Base-by-base conservation (phyloP, 1,284 basidiomycete genomes). In the Apiotrichum siamense region DNA sequence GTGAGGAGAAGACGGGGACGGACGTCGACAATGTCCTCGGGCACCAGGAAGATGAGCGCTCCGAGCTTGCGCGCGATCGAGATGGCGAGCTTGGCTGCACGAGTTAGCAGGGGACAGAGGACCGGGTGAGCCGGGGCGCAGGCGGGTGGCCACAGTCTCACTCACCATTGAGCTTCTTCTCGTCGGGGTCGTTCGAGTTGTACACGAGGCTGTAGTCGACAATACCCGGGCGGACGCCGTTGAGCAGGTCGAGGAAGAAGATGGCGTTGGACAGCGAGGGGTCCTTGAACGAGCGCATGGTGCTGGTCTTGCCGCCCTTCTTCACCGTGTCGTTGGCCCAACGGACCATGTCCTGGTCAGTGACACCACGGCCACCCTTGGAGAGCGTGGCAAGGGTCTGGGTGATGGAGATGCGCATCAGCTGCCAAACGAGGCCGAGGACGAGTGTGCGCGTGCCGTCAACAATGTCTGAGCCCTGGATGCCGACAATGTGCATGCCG, bases 11-110 rank as follows among this genome's bases (percentile, higher is more conserved):
- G 78, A 58, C 87, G 82, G 29, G 88, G 81, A 47, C 89, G 82
- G 54, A 92, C 80, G 69, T 92, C 89, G 32, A 92, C 88, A 63
- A 92, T 90, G 75, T 92, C 72, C 73, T 98, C 96, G 1, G 94
- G 92, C 0, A 98, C 96, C 55, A 98, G 78, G 81, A 97, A 97
- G 67, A 98, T 97, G 64, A 97, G 77, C 4, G 91, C 90, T 49
- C 92, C 90, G 83, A 96, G 84, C 82, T 98, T 98, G 69, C 94
- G 81, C 21, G 94, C 93, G 64, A 98, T 97, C 6, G 90, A 94
- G 65, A 98, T 98, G 17, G 92, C 96, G 57, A 98, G 75, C 81
- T 96, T 96, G 36, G 91, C 90, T 90, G 56, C 4, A 20, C 4
- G 20, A 17, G 23, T 25, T 27, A 49, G 44, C 10, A 31, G 15